Conservation (phyloP, 169 alveolate genomes). For the Plasmodium cynomolgi region DNA sequence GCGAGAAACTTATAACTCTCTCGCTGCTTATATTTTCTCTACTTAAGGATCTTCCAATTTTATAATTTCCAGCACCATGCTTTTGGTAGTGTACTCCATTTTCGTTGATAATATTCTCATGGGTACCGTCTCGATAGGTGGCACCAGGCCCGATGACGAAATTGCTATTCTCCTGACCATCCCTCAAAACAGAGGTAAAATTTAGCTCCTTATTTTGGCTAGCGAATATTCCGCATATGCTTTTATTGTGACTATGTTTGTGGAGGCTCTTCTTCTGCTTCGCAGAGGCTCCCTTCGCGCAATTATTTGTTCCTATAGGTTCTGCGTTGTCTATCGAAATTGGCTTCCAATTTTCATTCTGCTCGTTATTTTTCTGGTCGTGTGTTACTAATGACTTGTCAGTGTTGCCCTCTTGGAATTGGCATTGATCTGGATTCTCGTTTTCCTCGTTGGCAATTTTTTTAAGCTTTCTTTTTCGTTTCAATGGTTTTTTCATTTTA, state of each 20-base stretch:
- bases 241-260: neutral
- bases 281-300: neutral
- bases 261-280: neutral
- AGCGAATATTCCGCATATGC: neutral
- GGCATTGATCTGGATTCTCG: neutral
- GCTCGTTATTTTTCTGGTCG: neutral
- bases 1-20: neutral
- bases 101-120: neutral
- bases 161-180: neutral
- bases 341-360: neutral
- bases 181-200: neutral
- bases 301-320: neutral
- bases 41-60: neutral
- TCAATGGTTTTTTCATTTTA: constrained; percentile 47
- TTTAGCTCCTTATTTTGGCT: neutral
- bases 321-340: neutral
- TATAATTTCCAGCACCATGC: neutral
- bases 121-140: neutral
- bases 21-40: neutral
- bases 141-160: neutral
- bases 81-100: neutral
- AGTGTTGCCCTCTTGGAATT: neutral
- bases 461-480: constrained; percentile 46
- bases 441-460: neutral
- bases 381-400: neutral